phyloP scores from a whole-genome alignment of 257 asterid species.

The Primulina huaijiensis region DNA sequence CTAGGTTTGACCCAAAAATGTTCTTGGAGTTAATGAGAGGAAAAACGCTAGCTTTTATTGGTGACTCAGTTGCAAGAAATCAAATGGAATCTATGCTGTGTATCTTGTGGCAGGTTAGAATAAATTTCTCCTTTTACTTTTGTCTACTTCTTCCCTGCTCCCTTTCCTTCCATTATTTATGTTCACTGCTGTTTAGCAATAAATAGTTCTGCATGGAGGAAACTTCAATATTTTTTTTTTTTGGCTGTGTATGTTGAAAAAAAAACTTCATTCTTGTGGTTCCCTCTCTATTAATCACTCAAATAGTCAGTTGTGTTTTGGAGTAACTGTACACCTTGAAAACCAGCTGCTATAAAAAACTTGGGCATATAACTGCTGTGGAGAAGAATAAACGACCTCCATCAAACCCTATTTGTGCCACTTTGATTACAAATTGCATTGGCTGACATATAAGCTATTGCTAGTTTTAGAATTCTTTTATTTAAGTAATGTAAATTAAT shows the following conservation, averaged over 20 bases:
- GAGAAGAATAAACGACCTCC: no score
- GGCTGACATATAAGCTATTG: no score
- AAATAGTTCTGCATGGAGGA: background rate
- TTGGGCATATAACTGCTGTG: no score
- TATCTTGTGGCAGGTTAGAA: conserved; percentile 86
- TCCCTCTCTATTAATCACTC: background rate
- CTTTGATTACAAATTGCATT: no score
- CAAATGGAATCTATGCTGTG: conserved; percentile 97
- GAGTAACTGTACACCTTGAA: no score
- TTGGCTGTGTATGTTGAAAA: background rate
- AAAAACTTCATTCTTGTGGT: no score
- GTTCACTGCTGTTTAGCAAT: background rate
- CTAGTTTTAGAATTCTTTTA: no score
- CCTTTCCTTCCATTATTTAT: background rate
- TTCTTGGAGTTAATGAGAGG: conserved; percentile 91
- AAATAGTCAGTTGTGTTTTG: background rate
- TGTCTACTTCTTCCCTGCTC: background rate
- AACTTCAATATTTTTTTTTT: background rate
- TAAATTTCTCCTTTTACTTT: conserved; percentile 12
- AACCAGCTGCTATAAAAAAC: background rate
- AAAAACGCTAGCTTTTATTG: conserved; percentile 88
- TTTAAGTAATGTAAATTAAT: no score
- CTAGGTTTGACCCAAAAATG: conserved; percentile 62
- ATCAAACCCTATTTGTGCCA: no score
- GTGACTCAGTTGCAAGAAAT: conserved; percentile 96